A percentile compares a stretch with the other conserved stretches of the same genome.
Evolutionary conservation across 495 filamentous ascomycete genomes (phyloP).

Genomic region (Xylaria bambusicola): DNA sequence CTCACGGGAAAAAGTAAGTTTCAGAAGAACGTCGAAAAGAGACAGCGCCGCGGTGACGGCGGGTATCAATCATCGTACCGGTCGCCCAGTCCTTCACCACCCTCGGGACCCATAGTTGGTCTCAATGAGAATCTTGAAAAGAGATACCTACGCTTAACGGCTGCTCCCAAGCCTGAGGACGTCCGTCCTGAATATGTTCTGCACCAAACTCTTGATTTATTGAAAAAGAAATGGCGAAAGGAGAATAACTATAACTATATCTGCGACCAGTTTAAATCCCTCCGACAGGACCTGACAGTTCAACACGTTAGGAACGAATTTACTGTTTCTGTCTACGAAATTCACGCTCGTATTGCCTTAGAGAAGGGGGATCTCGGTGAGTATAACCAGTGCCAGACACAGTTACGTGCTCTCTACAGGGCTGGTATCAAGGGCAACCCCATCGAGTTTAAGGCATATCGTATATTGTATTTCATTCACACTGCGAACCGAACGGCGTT

Average conservation of each 20-base stretch:
- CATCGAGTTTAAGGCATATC: conserved; percentile 97
- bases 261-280: conserved; percentile 98
- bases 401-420: conserved; percentile 86
- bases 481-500: conserved; percentile 97
- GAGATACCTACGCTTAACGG: conserved; percentile 89
- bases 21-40: conserved; percentile 82
- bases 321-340: conserved; percentile 94
- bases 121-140: conserved; percentile 87
- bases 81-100: conserved; percentile 61
- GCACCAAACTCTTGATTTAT: conserved; percentile 76
- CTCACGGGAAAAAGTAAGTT: conserved; percentile 74
- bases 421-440: conserved; percentile 85
- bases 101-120: conserved; percentile 80
- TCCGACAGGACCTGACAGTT: conserved; percentile 96
- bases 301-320: conserved; percentile 96
- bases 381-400: conserved; percentile 99
- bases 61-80: conserved; percentile 63
- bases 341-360: conserved; percentile 94
- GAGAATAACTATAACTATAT: conserved; percentile 96
- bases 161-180: conserved; percentile 78
- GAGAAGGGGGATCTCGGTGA: conserved; percentile 99
- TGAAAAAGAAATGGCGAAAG: conserved; percentile 92
- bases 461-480: conserved; percentile 99
- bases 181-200: conserved; percentile 86
- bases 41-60: conserved; percentile 81